Evolutionary conservation across 2,329 filamentous ascomycete genomes (phyloP).

Genomic region (Chaetomiaceae sp.): DNA sequence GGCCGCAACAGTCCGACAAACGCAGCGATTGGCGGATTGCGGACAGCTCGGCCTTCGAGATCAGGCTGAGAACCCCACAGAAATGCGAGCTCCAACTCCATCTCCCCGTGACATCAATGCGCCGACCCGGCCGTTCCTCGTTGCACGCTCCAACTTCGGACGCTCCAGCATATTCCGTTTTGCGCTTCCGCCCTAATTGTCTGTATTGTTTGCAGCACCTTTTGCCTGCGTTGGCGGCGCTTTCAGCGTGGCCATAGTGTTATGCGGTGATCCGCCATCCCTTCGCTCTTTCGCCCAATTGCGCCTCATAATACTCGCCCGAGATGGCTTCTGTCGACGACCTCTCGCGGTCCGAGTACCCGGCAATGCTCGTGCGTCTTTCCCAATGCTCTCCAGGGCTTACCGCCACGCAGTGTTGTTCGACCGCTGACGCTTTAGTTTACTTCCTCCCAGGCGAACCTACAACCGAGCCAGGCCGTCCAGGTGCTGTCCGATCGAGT

Average conservation of each 20-base stretch:
- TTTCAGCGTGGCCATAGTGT: slow-evolving; percentile 16
- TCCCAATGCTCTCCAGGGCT: neutral
- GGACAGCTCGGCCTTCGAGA: slow-evolving; percentile 4
- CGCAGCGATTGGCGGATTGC: slow-evolving; percentile 7
- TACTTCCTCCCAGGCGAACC: slow-evolving; percentile 57
- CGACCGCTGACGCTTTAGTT: slow-evolving; percentile 16
- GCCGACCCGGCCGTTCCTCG: slow-evolving; percentile 13
- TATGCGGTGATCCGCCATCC: slow-evolving; percentile 23
- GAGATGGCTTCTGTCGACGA: slow-evolving; percentile 56
- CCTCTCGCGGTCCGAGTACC: slow-evolving; percentile 84
- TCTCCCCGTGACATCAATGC: slow-evolving; percentile 29
- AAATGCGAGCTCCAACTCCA: slow-evolving; percentile 21
- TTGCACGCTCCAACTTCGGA: slow-evolving; percentile 5
- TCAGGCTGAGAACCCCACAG: slow-evolving; percentile 17
- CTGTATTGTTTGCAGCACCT: slow-evolving; percentile 5
- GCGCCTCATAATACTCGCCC: slow-evolving; percentile 17
- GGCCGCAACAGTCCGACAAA: slow-evolving; percentile 2
- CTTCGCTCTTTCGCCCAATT: slow-evolving; percentile 17
- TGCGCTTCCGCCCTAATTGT: slow-evolving; percentile 8
- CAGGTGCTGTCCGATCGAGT: slow-evolving; percentile 80
- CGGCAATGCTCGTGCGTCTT: slow-evolving; percentile 75
- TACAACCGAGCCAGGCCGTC: slow-evolving; percentile 79
- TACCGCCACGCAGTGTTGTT: neutral
- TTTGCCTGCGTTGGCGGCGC: slow-evolving; percentile 1
- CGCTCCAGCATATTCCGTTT: slow-evolving; percentile 1